These are phyloP conservation scores for Wickerhamomyces sydowiorum DNA, from an alignment of 805 yeast genomes.

Conservation along the genomic window DNA sequence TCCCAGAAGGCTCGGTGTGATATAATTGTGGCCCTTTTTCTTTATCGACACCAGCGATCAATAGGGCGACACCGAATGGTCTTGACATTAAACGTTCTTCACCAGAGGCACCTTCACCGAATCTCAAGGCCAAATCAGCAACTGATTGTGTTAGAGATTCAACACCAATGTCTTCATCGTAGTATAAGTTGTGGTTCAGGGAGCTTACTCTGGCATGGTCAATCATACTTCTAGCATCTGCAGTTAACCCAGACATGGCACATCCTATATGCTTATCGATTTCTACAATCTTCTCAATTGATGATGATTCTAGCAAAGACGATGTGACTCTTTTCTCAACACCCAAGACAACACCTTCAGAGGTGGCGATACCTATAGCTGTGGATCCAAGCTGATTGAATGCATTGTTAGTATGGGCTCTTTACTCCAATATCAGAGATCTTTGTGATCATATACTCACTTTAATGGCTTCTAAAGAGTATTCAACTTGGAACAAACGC, in stretches of 20 bases:
- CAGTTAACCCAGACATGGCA: conserved; percentile 98
- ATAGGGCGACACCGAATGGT: conserved; percentile 97
- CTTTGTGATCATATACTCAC: conserved; percentile 28
- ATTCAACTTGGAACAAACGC: conserved; percentile 95
- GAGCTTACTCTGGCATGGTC: conserved; percentile 94
- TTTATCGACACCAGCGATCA: conserved; percentile 90
- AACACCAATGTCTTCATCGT: conserved; percentile 87
- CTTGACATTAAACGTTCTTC: conserved; percentile 91
- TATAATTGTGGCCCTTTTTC: conserved; percentile 94
- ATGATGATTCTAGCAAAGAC: conserved; percentile 80
- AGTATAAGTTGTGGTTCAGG: conserved; percentile 82
- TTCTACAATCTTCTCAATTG: conserved; percentile 94
- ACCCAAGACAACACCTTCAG: conserved; percentile 93
- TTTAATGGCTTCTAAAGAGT: conserved; percentile 95
- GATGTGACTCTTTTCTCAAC: conserved; percentile 98
- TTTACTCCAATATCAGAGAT: too few relatives aligned
- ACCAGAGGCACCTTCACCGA: conserved; percentile 96
- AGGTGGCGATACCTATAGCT: conserved; percentile 93
- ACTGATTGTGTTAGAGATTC: conserved; percentile 95
- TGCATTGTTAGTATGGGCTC: not conserved
- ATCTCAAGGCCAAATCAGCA: conserved; percentile 92
- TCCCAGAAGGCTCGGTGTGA: conserved; percentile 99
- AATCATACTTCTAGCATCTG: conserved; percentile 98
- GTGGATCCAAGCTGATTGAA: conserved; percentile 69
- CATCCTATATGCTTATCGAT: conserved; percentile 93